Evolutionary conservation across 2,329 filamentous ascomycete genomes (phyloP).

Genomic region (Nemania diffusa): DNA sequence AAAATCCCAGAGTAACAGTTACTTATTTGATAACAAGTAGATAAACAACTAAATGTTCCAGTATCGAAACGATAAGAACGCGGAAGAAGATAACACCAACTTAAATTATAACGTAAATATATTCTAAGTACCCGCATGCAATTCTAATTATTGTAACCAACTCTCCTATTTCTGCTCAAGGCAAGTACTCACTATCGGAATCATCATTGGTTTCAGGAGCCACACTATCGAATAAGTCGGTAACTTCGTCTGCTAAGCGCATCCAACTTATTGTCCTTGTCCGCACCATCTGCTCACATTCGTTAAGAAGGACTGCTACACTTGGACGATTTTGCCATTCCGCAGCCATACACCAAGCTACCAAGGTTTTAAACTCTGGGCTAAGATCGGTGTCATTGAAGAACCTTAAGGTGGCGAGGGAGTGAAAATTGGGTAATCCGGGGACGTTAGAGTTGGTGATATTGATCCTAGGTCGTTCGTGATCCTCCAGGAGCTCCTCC

Average conservation of each 20-base stretch:
- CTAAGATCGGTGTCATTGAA: background rate
- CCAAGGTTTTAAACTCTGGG: background rate
- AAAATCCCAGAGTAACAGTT: too few species aligned
- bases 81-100: too few species aligned
- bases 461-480: background rate
- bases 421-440: too few species aligned
- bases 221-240: conserved; percentile 4
- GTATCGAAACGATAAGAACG: too few species aligned
- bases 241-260: conserved; percentile 3
- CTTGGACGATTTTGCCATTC: background rate
- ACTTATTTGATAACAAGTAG: too few species aligned
- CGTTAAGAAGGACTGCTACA: background rate
- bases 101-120: too few species aligned
- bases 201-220: background rate
- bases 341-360: conserved; percentile 12
- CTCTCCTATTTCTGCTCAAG: background rate
- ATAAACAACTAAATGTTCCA: too few species aligned
- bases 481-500: background rate
- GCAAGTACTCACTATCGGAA: background rate
- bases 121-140: too few species aligned
- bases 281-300: conserved; percentile 3
- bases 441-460: background rate
- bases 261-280: background rate
- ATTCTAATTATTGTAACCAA: too few species aligned
- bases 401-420: too few species aligned